Evolutionary conservation across 768 basidiomycete species (phyloP), one percentile per base, ranked within the genome.

Genomic region (Boletus tylopilopsis): DNA sequence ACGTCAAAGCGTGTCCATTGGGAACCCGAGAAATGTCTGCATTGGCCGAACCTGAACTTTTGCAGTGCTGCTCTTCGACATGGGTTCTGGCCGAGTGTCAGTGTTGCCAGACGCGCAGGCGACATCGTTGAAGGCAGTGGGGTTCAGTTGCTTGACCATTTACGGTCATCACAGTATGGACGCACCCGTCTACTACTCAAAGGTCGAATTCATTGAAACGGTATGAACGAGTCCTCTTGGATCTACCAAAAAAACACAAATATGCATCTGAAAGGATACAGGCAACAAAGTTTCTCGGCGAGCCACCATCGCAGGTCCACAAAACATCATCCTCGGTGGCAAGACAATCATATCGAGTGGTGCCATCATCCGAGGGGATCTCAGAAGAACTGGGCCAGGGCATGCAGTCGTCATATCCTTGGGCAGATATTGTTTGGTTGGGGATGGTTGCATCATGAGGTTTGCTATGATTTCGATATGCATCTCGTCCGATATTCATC

Each of bases 241-340:
- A 13, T 43, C 21, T 29, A 22, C 4, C 12, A 19, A 29, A 8
- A 41, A 44, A 15, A 49, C 16, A 24, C 30, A 47, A 19, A 22
- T 25, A 43, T 42, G 42, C 47, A 61, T 50, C 35, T 19, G 24
- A 52, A 67, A 94, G 91, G 93, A 94, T 65, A 94, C 92, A 54
- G 92, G 91, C 38, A 95, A 98, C 75, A 95, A 95, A 69, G 94
- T 97, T 37, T 94, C 91, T 34, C 81, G 92, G 49, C 82, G 89
- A 53, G 92, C 93, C 16, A 87, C 85, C 23, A 96, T 97, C 61
- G 83, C 87, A 48, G 95, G 95, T 2, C 89, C 93, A 11, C 88
- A 94, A 68, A 97, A 96, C 67, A 99, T 98, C 66, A 92, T 97
- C 54, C 83, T 99, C 13, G 93, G 92, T 34, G 96, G 95, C 39